Base-by-base conservation (phyloP, 371 early-diverging fungal species). In the Fennellomyces sp. region DNA sequence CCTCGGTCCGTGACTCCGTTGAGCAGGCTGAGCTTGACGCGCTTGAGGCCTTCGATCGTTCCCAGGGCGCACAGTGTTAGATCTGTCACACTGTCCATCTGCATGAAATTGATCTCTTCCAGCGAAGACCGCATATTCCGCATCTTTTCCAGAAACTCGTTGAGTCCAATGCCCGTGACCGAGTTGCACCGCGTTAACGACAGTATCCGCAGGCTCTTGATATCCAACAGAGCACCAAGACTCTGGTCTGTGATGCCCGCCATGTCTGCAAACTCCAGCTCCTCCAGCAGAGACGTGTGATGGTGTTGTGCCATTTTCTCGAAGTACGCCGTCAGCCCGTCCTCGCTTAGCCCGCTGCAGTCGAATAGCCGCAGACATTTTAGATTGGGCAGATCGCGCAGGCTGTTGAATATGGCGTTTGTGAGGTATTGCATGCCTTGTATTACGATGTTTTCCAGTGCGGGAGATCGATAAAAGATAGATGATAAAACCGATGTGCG, bases 231-330 rank as follows among this genome's bases (percentile, higher is more conserved):
- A 21, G 45, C 21, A 45, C 23, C 23, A 5, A 45, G 5, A 45
- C 45, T 45, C 1, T 45, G 45, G n/a, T 45, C 45, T 5, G 45
- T 45, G n/a, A 45, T 45, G 23, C 45, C 12, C 7, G 45, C 23
- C 45, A 45, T 45, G n/a, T 45, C 45, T 21, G 45, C 45, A 45
- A 45, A 45, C n/a, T 45, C 45, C 7, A 45, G 21, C n/a, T 45
- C 45, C 23, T 45, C 45, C 45, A 45, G 23, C 4, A 45, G 23
- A 1, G n/a, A 6, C 35, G 13, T 39, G 39, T 6, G 39, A 39
- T 39, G 2, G 5, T 2, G 39, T 39, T 13, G 39, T 3, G 45
- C 21, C 45, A 45, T 17, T 21, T 45, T 45, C 19, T 23, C 45
- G 23, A 45, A 45, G 5, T 23, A 45, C n/a, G 45, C 0, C 21